Evolutionary conservation across 164 flowering plant species (phyloP).

Genomic region (Tetracentron sinense): DNA sequence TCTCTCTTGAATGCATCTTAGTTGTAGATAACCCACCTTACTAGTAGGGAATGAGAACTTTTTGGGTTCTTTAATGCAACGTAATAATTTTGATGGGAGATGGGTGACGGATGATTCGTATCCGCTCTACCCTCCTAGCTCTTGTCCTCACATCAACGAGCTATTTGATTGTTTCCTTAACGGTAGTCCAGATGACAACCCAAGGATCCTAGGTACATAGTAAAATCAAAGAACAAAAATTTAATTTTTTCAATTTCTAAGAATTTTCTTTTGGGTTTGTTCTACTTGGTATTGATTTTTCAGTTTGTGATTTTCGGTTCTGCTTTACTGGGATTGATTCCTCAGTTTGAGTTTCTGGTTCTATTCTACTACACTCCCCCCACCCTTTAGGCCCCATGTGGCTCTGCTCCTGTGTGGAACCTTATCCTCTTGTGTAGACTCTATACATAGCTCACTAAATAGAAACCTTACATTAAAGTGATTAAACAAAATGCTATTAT

Average conservation of each 20-base stretch:
- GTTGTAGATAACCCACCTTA: too few relatives aligned
- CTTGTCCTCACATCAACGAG: conserved; percentile 78
- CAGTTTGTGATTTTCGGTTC: background rate
- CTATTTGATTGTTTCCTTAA: conserved; percentile 73
- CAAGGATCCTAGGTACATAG: conserved; percentile 64
- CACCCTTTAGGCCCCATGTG: too few relatives aligned
- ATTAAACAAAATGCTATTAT: too few relatives aligned
- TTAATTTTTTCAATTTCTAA: background rate
- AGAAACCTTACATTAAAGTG: too few relatives aligned
- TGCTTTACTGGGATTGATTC: background rate
- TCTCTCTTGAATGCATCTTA: too few relatives aligned
- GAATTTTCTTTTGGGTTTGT: background rate
- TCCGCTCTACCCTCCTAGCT: conserved; percentile 75
- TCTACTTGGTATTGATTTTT: background rate
- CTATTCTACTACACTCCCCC: background rate
- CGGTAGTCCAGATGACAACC: conserved; percentile 97
- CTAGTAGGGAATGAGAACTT: conserved; percentile 24
- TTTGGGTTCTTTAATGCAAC: conserved; percentile 40
- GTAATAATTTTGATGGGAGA: conserved; percentile 73
- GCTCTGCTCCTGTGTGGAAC: too few relatives aligned
- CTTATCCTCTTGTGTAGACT: too few relatives aligned
- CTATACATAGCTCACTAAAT: too few relatives aligned
- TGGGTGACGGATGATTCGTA: conserved; percentile 89
- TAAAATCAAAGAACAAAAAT: background rate
- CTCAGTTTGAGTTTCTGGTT: background rate